Base-by-base conservation (phyloP, 495 filamentous ascomycete species). In the Penicillium goetzii region DNA sequence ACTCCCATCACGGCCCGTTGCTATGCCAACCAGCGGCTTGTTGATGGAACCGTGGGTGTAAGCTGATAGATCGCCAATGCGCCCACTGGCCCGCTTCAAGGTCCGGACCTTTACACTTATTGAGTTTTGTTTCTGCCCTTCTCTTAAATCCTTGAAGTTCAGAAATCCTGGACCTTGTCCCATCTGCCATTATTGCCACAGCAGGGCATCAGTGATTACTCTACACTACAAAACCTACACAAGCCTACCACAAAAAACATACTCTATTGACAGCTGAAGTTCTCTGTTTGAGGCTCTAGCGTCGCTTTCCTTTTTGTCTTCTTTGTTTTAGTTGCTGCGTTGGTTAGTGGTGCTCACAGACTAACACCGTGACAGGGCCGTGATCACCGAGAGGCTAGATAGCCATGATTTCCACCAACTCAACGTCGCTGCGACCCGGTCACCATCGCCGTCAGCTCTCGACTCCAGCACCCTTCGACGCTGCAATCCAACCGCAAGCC, bases 381-480 rank as follows among this genome's bases (percentile, higher is more conserved):
- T 70, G 57, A 56, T 61, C 49, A 55, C 68, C 70, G 66, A 72
- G 56, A 59, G 68, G 68, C 71, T 59, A 55, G 61, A 43, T 36
- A 73, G 68, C 66, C 64, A 71, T 73, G 71, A 69, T 65, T 54
- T 64, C 63, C 62, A 55, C 64, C 61, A 57, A 59, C 40, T 50
- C 69, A 49, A 68, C 66, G 38, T 68, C 68, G 60, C 66, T 65
- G 62, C 63, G 65, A 23, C 62, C 61, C 66, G 70, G 71, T 70
- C 86, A 86, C 81, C 92, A 96, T 78, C 86, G 91, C 72, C 90
- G 92, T 74, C 92, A 94, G 81, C 89, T 92, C 71, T 97, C 92
- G 69, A 95, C 91, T 70, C 92, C 92, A 60, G 85, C 85, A 61
- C 84, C 82, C 67, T 90, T 89, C 76, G 89, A 91, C 72, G 84